phyloP scores from a whole-genome alignment of 140 eudicot genomes.

The Erigeron philadelphicus region DNA sequence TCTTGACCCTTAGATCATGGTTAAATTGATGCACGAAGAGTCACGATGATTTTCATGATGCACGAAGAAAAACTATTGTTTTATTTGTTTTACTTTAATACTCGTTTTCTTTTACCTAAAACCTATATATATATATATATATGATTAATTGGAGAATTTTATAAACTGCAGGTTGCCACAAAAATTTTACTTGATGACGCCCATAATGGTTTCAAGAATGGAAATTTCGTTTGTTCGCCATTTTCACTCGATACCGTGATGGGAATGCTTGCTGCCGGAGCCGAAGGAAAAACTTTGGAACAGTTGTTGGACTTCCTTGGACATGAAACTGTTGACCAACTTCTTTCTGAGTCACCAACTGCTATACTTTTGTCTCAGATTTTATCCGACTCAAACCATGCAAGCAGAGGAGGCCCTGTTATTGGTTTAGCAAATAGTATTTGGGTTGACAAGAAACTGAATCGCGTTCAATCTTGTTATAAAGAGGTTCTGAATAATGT shows the following conservation, averaged over 20 bases:
- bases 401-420: not conserved
- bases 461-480: not conserved
- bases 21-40: too few relatives aligned
- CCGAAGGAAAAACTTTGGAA: conserved; percentile 4
- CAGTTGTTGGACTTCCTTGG: not conserved
- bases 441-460: not conserved
- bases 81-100: too few relatives aligned
- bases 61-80: too few relatives aligned
- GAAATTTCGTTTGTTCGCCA: conserved; percentile 4
- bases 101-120: too few relatives aligned
- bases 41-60: too few relatives aligned
- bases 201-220: not conserved
- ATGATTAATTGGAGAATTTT: not conserved
- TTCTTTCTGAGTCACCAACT: not conserved
- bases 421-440: not conserved
- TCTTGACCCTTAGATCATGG: too few relatives aligned
- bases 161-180: conserved; percentile 1
- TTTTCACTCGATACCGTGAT: not conserved
- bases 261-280: conserved; percentile 13
- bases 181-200: not conserved
- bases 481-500: not conserved
- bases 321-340: conserved; percentile 3
- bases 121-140: too few relatives aligned
- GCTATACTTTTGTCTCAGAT: not conserved
- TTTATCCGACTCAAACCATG: not conserved